Conservation (phyloP, 106 monocot genomes). For the Posidonia australis region DNA sequence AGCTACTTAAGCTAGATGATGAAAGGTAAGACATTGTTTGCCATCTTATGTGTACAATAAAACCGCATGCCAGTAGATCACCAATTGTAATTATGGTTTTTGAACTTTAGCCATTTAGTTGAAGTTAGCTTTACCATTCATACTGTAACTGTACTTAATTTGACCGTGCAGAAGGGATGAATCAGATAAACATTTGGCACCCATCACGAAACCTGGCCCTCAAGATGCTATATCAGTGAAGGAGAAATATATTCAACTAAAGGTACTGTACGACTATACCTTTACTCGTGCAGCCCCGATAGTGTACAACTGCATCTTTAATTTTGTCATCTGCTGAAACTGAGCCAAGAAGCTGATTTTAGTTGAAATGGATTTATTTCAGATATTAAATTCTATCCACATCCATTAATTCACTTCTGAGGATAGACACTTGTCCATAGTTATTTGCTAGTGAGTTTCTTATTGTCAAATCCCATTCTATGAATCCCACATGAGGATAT, state of each 20-base stretch:
- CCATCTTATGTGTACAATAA: neutral
- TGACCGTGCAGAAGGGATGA: slow-evolving; percentile 39
- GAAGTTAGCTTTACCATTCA: neutral
- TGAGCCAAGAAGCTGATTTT: no score
- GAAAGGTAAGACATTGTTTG: slow-evolving; percentile 37
- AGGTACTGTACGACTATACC: slow-evolving; percentile 35
- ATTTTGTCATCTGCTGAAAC: neutral
- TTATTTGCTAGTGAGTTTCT: no score
- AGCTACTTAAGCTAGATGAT: slow-evolving; percentile 34
- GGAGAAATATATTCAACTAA: slow-evolving; percentile 79
- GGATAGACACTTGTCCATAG: no score
- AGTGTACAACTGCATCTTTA: neutral
- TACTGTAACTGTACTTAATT: neutral
- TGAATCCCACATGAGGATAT: no score
- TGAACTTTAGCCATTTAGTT: no score
- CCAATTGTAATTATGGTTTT: no score
- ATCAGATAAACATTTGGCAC: slow-evolving; percentile 8
- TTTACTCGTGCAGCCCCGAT: neutral
- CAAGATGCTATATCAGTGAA: slow-evolving; percentile 57
- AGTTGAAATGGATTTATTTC: no score
- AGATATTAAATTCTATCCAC: neutral
- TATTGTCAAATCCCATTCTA: no score
- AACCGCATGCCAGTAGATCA: no score
- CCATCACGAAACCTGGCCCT: slow-evolving; percentile 48
- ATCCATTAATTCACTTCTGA: neutral